A percentile compares a stretch with the other conserved stretches of the same genome.
Conservation (phyloP, 768 basidiomycete species). For the Cyclocybe aegerita region DNA sequence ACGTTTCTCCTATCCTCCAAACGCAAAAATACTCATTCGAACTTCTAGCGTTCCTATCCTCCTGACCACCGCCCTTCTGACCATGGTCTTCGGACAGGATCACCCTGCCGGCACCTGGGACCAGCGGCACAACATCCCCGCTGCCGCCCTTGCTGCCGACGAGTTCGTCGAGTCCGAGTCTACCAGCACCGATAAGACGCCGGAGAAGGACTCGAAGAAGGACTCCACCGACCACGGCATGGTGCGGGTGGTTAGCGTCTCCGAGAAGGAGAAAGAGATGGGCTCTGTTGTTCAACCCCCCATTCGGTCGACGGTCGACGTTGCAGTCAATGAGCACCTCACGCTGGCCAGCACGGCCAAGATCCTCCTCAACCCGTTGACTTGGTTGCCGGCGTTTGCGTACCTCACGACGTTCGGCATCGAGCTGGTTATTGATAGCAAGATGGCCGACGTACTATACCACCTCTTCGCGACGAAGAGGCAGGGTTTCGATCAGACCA, state of each 20-base stretch:
- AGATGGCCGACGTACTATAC: slow-evolving; percentile 47
- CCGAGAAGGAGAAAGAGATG: slow-evolving; percentile 5
- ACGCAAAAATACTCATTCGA: not conserved
- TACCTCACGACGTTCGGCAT: slow-evolving; percentile 59
- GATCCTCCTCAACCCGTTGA: slow-evolving; percentile 41
- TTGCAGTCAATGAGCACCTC: slow-evolving; percentile 45
- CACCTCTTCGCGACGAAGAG: slow-evolving; percentile 32
- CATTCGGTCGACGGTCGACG: slow-evolving; percentile 34
- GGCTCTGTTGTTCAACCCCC: not conserved
- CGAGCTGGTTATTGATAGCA: slow-evolving; percentile 56
- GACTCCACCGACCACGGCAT: slow-evolving; percentile 17
- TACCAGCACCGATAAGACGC: slow-evolving; percentile 10
- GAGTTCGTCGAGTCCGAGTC: slow-evolving; percentile 16
- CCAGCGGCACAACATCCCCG: slow-evolving; percentile 39
- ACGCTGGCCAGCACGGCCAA: slow-evolving; percentile 28
- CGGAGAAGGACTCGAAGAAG: slow-evolving; percentile 18
- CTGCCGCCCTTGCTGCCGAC: slow-evolving; percentile 19
- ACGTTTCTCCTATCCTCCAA: slow-evolving; percentile 1
- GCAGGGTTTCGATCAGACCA: slow-evolving; percentile 42
- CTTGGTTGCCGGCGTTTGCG: slow-evolving; percentile 54
- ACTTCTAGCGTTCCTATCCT: slow-evolving; percentile 43
- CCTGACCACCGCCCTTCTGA: slow-evolving; percentile 37
- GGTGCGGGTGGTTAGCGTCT: slow-evolving; percentile 19
- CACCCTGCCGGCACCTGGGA: slow-evolving; percentile 56
- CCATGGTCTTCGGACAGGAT: slow-evolving; percentile 48